Conservation (phyloP, 495 filamentous ascomycete species). For the Hypoxylon cercidicola region DNA sequence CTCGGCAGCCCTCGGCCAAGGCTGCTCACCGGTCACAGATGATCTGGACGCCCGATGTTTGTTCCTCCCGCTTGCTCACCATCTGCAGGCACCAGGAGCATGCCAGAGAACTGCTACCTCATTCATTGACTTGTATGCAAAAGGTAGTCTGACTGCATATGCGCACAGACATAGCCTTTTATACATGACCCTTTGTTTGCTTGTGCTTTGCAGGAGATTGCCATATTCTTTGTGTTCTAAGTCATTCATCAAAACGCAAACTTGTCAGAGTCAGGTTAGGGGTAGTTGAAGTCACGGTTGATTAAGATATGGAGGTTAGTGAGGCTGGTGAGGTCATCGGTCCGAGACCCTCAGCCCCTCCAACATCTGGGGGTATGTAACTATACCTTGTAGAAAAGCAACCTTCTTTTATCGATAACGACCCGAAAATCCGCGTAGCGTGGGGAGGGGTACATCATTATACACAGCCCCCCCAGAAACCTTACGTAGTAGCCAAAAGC, state of each 20-base stretch:
- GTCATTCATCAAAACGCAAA: no score
- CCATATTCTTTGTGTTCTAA: no score
- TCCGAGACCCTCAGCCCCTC: constrained; percentile 9
- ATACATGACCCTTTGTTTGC: no score
- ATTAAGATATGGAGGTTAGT: constrained; percentile 14
- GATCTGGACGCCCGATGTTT: neutral
- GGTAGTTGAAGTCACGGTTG: no score
- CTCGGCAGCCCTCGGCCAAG: neutral
- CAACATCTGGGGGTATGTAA: constrained; percentile 1
- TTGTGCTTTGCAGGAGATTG: no score
- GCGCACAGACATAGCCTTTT: no score
- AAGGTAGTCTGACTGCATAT: no score
- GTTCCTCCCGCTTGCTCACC: neutral
- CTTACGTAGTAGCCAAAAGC: constrained; percentile 4
- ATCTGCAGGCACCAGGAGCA: neutral
- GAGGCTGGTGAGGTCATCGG: constrained; percentile 41
- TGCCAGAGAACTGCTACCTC: neutral
- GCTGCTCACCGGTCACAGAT: neutral
- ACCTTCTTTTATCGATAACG: constrained; percentile 32
- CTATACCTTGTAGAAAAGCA: no score
- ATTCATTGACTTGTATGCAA: no score
- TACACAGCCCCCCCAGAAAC: constrained; percentile 8
- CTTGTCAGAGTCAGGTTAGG: no score
- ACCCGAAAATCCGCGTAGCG: constrained; percentile 28
- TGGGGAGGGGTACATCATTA: constrained; percentile 37